Percentiles rank a stretch among this genome's conserved stretches.
phyloP scores from a whole-genome alignment of 2,329 filamentous ascomycete species.

The Arachnomyces sp. region DNA sequence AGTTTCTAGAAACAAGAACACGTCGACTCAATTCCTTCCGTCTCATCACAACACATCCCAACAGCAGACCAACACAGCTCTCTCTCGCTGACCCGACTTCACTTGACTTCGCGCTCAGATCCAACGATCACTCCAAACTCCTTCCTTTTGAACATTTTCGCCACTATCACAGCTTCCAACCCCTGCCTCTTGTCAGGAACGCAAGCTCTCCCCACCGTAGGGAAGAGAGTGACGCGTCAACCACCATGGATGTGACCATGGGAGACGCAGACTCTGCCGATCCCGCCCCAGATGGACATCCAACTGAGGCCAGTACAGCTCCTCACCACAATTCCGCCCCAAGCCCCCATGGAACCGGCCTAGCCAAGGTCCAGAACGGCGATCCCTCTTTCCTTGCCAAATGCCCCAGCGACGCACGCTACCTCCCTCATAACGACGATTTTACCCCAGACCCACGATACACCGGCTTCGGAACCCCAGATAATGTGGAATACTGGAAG shows the following conservation, averaged over 20 bases:
- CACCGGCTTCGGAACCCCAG: conserved; percentile 26
- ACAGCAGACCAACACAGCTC: too few species aligned
- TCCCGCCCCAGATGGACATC: conserved; percentile 4
- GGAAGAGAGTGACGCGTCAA: too few species aligned
- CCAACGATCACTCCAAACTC: too few species aligned
- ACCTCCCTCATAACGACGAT: conserved; percentile 25
- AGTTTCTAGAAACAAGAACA: too few species aligned
- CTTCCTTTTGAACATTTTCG: too few species aligned
- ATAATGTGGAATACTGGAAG: conserved; percentile 29
- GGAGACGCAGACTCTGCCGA: conserved; percentile 11
- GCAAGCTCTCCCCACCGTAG: too few species aligned
- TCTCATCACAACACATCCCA: too few species aligned
- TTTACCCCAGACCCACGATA: conserved; percentile 27
- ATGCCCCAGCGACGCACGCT: conserved; percentile 29
- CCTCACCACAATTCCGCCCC: background rate
- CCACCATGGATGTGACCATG: conserved; percentile 9
- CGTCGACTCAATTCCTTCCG: too few species aligned
- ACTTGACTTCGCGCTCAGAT: too few species aligned
- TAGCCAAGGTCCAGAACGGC: conserved; percentile 25
- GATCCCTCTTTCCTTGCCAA: conserved; percentile 22
- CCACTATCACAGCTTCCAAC: too few species aligned
- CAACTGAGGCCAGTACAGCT: background rate
- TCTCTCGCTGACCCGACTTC: too few species aligned
- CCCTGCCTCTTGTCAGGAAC: too few species aligned
- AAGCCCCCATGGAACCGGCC: conserved; percentile 31